A percentile compares a stretch with the other conserved stretches of the same genome.
phyloP scores from a whole-genome alignment of 495 filamentous ascomycete species.

The Penicillium dipodomyicola region DNA sequence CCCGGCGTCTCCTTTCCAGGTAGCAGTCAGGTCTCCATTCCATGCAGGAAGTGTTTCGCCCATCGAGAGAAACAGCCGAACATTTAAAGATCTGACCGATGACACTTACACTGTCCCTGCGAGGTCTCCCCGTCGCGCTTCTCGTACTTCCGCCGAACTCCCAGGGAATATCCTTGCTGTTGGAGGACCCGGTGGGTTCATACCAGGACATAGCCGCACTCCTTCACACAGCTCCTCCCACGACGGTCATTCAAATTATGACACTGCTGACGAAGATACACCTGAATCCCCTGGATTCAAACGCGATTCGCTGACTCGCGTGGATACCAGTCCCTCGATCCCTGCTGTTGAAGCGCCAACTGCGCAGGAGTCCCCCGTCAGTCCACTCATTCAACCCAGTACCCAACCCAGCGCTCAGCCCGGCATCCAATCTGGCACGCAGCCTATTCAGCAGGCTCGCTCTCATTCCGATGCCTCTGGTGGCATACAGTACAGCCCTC shows the following conservation, averaged over 20 bases:
- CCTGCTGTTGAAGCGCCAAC: background rate
- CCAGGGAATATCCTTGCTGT: background rate
- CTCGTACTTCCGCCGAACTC: background rate
- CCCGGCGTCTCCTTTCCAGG: slow-evolving; percentile 7
- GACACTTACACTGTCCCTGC: background rate
- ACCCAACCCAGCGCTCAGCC: background rate
- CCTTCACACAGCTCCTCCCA: slow-evolving; percentile 21
- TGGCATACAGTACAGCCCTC: background rate
- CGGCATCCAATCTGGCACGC: background rate
- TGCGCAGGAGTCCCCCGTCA: background rate
- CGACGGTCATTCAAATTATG: slow-evolving; percentile 31
- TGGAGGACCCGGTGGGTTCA: background rate
- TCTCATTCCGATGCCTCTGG: background rate
- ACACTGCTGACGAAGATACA: slow-evolving; percentile 39
- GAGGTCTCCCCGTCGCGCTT: slow-evolving; percentile 3
- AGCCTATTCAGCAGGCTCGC: background rate
- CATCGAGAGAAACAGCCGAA: slow-evolving; percentile 3
- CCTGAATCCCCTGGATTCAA: slow-evolving; percentile 17
- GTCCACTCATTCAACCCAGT: background rate
- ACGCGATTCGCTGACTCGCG: background rate
- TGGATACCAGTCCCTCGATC: background rate
- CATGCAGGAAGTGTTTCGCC: slow-evolving; percentile 9
- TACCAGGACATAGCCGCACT: slow-evolving; percentile 15
- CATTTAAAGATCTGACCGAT: slow-evolving; percentile 5
- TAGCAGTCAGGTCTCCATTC: slow-evolving; percentile 6